Evolutionary conservation across 176 grass and related monocot species (phyloP).

Genomic region (Ampelocalamus luodianensis): DNA sequence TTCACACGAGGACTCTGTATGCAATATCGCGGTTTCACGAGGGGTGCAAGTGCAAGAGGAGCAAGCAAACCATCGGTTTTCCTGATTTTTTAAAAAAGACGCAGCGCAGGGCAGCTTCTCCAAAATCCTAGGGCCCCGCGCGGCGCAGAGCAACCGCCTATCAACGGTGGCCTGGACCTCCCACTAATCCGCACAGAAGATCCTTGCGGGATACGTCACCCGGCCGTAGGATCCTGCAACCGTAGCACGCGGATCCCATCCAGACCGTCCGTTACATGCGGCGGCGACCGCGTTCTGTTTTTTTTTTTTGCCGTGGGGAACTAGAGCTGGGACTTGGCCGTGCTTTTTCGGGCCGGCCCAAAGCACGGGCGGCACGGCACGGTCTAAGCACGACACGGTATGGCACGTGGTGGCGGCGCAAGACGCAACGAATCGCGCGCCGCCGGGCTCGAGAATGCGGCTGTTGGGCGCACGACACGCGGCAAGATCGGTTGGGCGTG

Average conservation of each 20-base stretch:
- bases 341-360: too few species aligned
- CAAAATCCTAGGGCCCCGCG: conserved; percentile 11
- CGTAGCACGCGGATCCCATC: neutral
- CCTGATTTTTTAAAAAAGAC: neutral
- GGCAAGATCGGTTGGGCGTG: too few species aligned
- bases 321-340: too few species aligned
- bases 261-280: neutral
- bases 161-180: neutral
- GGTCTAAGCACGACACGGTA: too few species aligned
- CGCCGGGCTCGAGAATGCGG: too few species aligned
- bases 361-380: too few species aligned
- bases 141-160: conserved; percentile 5
- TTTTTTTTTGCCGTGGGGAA: too few species aligned
- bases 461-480: too few species aligned
- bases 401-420: too few species aligned
- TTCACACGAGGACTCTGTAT: neutral
- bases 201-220: neutral
- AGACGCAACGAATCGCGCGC: too few species aligned
- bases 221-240: neutral
- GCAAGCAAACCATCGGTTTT: neutral
- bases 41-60: neutral
- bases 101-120: neutral
- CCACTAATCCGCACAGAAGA: neutral
- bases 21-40: neutral
- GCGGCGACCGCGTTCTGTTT: too few species aligned